Evolutionary conservation across 768 basidiomycete genomes (phyloP), one percentile per base, ranked within the genome.

Genomic region (Boletus reticulatus): DNA sequence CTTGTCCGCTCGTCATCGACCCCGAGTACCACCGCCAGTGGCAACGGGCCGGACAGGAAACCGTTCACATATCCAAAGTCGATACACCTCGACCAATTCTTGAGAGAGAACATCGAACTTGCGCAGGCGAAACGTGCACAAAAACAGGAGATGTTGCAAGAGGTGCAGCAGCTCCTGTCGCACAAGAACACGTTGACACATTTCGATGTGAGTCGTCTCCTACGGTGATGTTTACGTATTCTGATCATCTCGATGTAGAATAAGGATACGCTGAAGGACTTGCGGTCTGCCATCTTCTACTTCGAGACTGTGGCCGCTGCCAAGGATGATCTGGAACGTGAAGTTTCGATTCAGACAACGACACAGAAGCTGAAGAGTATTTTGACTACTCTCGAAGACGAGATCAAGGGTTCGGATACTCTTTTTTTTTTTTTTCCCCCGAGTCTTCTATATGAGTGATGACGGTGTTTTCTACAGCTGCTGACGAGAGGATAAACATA

Each of bases 31-130:
- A 38, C 59, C 3, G 10, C 55, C 12, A 20, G 27, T 13, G 65
- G 62, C 2, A 59, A 61, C 5, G 63, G 57, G 24, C 44, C 47
- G 17, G 71, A 74, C 31, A 72, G 64, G 27, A 67, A 67, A 53
- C 61, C 60, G 5, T 85, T 92, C 59, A 68, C 66, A 14, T 93
- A 80, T 60, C 89, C 90, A 3, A 81, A 80, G 60, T 73, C 75
- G 19, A 74, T 93, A 45, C 90, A 83, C 66, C 73, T 92, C 44
- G 91, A 93, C 64, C 82, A 84, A 48, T 93, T 90, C 61, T 60
- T 92, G 58, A 75, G 75, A 47, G 76, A 78, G 48, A 89, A 88
- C 41, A 60, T 81, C 5, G 76, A 76, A 9, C 61, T 78, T 27
- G 74, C 78, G 13, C 67, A 69, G 14, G 62, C 65, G 44, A 77